Evolutionary conservation across 1,284 basidiomycete genomes (phyloP), one percentile per base, ranked within the genome.

Genomic region (Malassezia arunalokei): DNA sequence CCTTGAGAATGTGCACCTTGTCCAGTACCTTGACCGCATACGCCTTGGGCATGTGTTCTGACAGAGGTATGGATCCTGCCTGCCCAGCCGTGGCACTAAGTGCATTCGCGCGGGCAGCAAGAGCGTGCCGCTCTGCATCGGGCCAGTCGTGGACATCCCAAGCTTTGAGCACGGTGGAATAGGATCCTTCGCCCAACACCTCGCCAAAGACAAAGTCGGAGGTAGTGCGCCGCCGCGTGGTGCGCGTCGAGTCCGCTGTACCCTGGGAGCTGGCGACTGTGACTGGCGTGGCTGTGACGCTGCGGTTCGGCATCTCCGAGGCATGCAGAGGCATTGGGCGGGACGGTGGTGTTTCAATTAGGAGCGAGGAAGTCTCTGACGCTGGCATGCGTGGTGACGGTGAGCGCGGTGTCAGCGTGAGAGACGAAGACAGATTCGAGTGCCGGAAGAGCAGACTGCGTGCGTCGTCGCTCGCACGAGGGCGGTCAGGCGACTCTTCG

Each of bases 1-100:
- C 66, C 52, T 68, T 68, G 39, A 73, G 60, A 38, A 73, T 73
- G 54, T 73, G 70, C 12, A 70, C 64, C 57, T 73, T 73, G 52
- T 73, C 68, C 32, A 71, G 60, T 9, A 73, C 63, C 46, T 73
- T 73, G 53, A 71, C 59, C 3, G 70, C 70, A 24, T 71, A 73
- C 6, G 56, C 63, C 20, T 37, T 47, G 39, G 43, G 43, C 37
- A 45, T 46, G 40, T 32, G 24, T n/a, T 11, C 30, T 11, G 39
- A 24, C 27, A 11, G 8, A n/a, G 17, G 49, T 30, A 14, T 17
- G 24, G 29, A 24, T 30, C 14, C 28, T 15, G 28, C 17, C n/a
- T 42, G 38, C 1, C 53, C 53, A 6, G 53, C 53, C 6, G 20
- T 47, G 1, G 53, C 53, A 24, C 40, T 29, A 4, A 55, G 43